A percentile compares a stretch with the other conserved stretches of the same genome.
phyloP scores from a whole-genome alignment of 2,329 filamentous ascomycete genomes.

The Diaporthe longicolla region DNA sequence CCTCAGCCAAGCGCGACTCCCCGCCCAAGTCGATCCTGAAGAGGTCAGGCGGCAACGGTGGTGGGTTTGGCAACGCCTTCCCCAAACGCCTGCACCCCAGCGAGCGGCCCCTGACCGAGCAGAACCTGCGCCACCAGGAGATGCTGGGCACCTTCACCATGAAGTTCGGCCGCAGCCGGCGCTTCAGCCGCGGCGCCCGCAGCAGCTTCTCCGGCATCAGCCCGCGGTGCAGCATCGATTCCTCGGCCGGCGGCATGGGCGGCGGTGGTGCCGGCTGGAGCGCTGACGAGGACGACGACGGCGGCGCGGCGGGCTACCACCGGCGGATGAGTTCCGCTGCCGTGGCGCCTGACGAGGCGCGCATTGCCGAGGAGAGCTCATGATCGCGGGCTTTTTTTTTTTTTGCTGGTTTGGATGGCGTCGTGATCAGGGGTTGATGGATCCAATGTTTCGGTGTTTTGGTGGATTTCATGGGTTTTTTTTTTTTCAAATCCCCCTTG shows the following conservation, averaged over 20 bases:
- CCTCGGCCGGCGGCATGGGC: background rate
- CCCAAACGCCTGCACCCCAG: constrained; percentile 55
- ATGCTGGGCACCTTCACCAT: constrained; percentile 61
- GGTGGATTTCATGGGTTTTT: too few species aligned
- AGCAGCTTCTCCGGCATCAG: constrained; percentile 55
- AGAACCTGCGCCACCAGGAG: constrained; percentile 63
- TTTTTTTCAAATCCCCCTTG: background rate
- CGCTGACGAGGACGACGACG: background rate
- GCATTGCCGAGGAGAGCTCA: constrained; percentile 27
- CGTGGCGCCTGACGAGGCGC: constrained; percentile 29
- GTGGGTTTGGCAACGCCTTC: background rate
- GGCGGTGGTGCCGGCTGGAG: background rate
- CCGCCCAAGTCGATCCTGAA: constrained; percentile 32
- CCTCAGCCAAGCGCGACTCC: constrained; percentile 38
- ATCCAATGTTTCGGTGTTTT: background rate
- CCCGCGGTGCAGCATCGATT: constrained; percentile 51
- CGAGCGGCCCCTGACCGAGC: constrained; percentile 60
- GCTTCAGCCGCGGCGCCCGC: constrained; percentile 27
- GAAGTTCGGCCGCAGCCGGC: constrained; percentile 57
- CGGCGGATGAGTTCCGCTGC: constrained; percentile 15
- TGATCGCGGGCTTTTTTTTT: background rate
- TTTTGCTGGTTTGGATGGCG: background rate
- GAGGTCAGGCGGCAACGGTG: background rate
- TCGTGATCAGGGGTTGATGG: background rate
- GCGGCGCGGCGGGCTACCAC: background rate